Base-by-base conservation (phyloP, 2,329 filamentous ascomycete species). In the Colletotrichum truncatum region DNA sequence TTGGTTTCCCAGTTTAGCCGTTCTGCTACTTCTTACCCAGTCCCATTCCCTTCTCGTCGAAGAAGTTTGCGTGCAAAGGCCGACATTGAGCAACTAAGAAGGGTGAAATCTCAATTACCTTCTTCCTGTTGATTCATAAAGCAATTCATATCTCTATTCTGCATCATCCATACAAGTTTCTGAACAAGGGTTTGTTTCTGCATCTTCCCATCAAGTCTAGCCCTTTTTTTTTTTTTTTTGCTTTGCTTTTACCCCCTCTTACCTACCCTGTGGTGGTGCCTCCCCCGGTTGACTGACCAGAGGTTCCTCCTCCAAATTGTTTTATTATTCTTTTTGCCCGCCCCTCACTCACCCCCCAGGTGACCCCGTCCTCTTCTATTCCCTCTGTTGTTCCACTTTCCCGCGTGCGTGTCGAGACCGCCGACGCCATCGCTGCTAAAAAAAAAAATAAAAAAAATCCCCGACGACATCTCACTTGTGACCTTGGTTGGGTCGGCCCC, bases 381-480 rank as follows among this genome's bases (percentile, higher is more conserved):
- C 49, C 57, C 48, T 65, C 21, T 21, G 39, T 12, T 39, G 41
- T 62, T 55, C 62, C 62, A 62, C 62, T 65, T 56, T 65, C 62
- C 48, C 28, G 57, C 28, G 59, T 51, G 59, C 26, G 34, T 53
- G 36, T 65, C 57, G 34, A 62, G 62, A 62, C 62, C 34, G 34
- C 49, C 62, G 49, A 55, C 57, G 57, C 62, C 62, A 65, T 65
- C 49, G 43, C 56, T 59, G 11, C 41, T 36, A 55, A 41, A 51
- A 58, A 60, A 54, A 41, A 38, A 61, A 43, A 55, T 28, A 64
- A 58, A 59, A 39, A 64, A 65, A 62, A 38, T 65, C 62, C 62
- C 62, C 62, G 62, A 65, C 62, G 48, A 61, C 57, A 55, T 61
- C 48, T 61, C 48, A 65, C 57, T 62, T 65, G 62, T 52, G 43